Conservation (phyloP, 495 filamentous ascomycete species). For the Apiosordaria backusii region DNA sequence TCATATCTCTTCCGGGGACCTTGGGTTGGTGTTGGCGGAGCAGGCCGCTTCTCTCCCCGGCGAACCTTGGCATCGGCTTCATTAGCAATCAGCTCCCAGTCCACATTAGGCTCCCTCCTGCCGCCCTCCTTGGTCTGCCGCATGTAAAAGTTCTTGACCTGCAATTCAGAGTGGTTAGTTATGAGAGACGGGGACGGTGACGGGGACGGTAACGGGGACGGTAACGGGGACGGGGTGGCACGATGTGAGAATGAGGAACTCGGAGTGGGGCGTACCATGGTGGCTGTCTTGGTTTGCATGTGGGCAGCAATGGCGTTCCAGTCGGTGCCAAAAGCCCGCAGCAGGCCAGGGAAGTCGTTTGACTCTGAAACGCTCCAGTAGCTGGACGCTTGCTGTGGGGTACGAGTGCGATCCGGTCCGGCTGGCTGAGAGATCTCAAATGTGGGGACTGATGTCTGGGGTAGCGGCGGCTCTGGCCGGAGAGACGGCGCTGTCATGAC, state of each 20-base stretch:
- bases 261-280: constrained; percentile 65
- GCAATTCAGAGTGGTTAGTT: constrained; percentile 12
- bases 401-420: constrained; percentile 44
- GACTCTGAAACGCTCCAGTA: constrained; percentile 97
- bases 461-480: constrained; percentile 45
- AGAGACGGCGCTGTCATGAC: constrained; percentile 49
- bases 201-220: no score
- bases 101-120: constrained; percentile 43
- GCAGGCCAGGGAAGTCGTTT: constrained; percentile 71
- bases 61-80: constrained; percentile 67
- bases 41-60: constrained; percentile 67
- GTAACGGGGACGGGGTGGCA: constrained; percentile 1
- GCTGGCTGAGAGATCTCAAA: constrained; percentile 41
- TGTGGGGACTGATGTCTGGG: constrained; percentile 32
- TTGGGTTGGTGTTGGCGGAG: constrained; percentile 61
- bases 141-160: constrained; percentile 93
- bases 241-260: constrained; percentile 1
- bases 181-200: neutral
- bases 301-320: constrained; percentile 77
- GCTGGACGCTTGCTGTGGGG: constrained; percentile 70
- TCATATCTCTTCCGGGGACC: constrained; percentile 47
- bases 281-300: constrained; percentile 88
- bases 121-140: constrained; percentile 70
- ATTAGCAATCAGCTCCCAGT: constrained; percentile 64
- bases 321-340: constrained; percentile 84